phyloP scores from a whole-genome alignment of 164 flowering plant species.

The Santalum album region DNA sequence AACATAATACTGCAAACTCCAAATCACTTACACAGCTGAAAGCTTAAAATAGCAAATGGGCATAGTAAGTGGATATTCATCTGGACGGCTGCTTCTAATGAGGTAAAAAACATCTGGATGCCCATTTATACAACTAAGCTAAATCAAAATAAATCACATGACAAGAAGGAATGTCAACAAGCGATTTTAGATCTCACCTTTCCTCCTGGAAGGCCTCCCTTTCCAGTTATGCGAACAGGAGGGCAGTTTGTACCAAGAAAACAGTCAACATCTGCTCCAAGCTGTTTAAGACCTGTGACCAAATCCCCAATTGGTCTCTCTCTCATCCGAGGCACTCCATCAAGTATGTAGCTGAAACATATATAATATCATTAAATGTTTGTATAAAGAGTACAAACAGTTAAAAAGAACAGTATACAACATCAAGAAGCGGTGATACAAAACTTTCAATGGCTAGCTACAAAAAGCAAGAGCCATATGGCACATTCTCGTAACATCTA shows the following conservation, averaged over 20 bases:
- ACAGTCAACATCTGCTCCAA: constrained; percentile 93
- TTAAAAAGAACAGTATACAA: background rate
- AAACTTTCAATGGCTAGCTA: background rate
- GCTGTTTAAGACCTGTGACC: constrained; percentile 91
- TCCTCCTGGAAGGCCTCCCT: constrained; percentile 99
- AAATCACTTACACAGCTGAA: too few species aligned
- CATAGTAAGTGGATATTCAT: too few species aligned
- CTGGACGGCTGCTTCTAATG: too few species aligned
- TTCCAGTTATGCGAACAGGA: constrained; percentile 77
- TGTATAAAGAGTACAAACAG: background rate
- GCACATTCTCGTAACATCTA: too few species aligned
- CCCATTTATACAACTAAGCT: background rate
- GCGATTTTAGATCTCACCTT: constrained; percentile 40
- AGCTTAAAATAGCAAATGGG: background rate
- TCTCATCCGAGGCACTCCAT: constrained; percentile 98
- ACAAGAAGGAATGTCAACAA: background rate
- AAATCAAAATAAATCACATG: background rate
- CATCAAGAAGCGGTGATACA: background rate
- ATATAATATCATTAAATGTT: constrained; percentile 2
- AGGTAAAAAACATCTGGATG: background rate
- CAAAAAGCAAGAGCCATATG: too few species aligned
- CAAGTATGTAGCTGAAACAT: constrained; percentile 72
- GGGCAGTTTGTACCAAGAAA: constrained; percentile 85
- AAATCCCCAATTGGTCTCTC: constrained; percentile 97
- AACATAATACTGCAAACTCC: too few species aligned